Evolutionary conservation across 2,329 filamentous ascomycete genomes (phyloP).

Genomic region (Immersiporthe knoxdaviesiana): DNA sequence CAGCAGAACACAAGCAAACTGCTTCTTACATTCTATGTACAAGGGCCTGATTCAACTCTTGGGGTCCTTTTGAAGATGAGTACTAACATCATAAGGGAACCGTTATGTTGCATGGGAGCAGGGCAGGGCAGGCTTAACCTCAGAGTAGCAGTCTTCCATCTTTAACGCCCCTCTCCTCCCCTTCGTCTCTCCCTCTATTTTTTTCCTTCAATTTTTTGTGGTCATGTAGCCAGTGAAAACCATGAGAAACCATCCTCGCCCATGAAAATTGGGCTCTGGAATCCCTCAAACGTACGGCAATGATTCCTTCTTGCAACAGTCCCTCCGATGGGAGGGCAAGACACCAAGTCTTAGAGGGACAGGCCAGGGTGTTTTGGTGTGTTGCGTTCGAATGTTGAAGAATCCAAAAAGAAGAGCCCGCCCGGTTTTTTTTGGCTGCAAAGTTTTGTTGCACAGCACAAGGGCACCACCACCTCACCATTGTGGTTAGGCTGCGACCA

Average conservation of each 20-base stretch:
- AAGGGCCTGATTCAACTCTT: not conserved
- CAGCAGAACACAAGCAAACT: not conserved
- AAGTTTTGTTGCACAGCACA: conserved; percentile 2
- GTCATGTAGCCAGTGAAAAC: conserved; percentile 35
- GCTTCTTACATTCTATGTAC: not conserved
- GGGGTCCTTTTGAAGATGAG: not conserved
- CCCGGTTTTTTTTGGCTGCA: not conserved
- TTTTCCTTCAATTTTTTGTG: not conserved
- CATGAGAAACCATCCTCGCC: conserved; percentile 38
- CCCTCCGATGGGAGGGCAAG: conserved; percentile 18
- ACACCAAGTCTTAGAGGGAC: conserved; percentile 23
- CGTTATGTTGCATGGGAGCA: too few species aligned
- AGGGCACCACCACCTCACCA: conserved; percentile 14
- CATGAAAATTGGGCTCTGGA: conserved; percentile 26
- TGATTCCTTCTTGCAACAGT: conserved; percentile 31
- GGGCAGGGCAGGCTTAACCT: too few species aligned
- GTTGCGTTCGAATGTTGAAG: conserved; percentile 30
- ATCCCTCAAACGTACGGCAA: conserved; percentile 33
- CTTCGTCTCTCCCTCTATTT: not conserved
- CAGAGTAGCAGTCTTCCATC: not conserved
- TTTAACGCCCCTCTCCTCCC: not conserved
- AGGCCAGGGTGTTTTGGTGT: conserved; percentile 24
- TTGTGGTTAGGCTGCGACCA: not conserved
- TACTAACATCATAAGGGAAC: too few species aligned
- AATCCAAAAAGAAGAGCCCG: not conserved